Percentiles rank a stretch among this genome's conserved stretches.
These are phyloP conservation scores for Taphrina confusa DNA, from an alignment of 1,139 yeast genomes.

Conservation along the genomic window DNA sequence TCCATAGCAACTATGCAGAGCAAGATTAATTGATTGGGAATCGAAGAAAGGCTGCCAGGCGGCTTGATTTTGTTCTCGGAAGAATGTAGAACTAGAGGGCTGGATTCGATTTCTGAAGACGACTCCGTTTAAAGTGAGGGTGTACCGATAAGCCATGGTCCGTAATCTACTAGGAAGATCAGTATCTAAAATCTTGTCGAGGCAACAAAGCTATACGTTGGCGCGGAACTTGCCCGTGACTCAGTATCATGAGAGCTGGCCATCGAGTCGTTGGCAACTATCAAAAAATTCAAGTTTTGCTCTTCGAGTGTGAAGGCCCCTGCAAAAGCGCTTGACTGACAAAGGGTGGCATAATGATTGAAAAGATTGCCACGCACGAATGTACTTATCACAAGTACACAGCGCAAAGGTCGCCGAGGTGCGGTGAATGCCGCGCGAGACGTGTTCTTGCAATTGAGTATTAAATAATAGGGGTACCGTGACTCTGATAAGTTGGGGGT, in stretches of 20 bases:
- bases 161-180: background rate
- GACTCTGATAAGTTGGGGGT: too few relatives aligned
- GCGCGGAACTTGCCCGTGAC: background rate
- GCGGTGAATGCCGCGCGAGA: background rate
- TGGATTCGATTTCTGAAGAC: background rate
- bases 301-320: background rate
- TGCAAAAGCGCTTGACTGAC: background rate
- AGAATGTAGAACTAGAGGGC: background rate
- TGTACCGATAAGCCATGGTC: conserved; percentile 1
- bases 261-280: background rate
- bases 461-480: too few relatives aligned
- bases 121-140: background rate
- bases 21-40: background rate
- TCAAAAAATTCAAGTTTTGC: background rate
- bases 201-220: background rate
- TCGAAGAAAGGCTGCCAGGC: background rate
- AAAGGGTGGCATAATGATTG: background rate
- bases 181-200: background rate
- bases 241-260: background rate
- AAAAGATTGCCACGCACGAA: background rate
- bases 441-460: too few relatives aligned
- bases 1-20: background rate
- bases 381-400: background rate
- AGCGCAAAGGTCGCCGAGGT: background rate
- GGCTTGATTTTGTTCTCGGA: conserved; percentile 1